These are phyloP conservation scores for Suillus subaureus DNA, from an alignment of 768 basidiomycete genomes.

Conservation along the genomic window DNA sequence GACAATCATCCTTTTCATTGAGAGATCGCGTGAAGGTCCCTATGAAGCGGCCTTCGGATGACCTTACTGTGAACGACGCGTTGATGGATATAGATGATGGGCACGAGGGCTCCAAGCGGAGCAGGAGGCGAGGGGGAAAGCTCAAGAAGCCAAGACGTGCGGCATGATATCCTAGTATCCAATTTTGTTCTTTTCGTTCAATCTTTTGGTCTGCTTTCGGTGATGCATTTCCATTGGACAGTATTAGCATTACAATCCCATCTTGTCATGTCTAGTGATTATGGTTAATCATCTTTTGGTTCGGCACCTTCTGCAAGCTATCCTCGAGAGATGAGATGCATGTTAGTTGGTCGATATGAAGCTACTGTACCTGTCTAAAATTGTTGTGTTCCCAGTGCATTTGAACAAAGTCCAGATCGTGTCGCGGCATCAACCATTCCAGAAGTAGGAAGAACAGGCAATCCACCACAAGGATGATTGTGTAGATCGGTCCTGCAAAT, in stretches of 20 bases:
- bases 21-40: conserved; percentile 42
- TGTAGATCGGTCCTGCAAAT: conserved; percentile 85
- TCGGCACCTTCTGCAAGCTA: conserved; percentile 17
- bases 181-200: background rate
- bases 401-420: conserved; percentile 74
- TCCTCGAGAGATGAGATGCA: background rate
- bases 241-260: conserved; percentile 2
- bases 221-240: conserved; percentile 10
- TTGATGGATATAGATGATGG: conserved; percentile 24
- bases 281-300: background rate
- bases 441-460: conserved; percentile 85
- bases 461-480: conserved; percentile 85
- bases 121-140: conserved; percentile 24
- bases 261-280: conserved; percentile 1
- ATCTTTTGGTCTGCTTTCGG: background rate
- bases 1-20: conserved; percentile 19
- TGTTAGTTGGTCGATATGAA: background rate
- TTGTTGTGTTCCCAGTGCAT: conserved; percentile 56
- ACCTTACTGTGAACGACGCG: conserved; percentile 22
- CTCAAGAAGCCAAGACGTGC: conserved; percentile 25
- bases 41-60: conserved; percentile 34
- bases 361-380: conserved; percentile 34
- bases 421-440: conserved; percentile 82
- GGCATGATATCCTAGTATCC: conserved; percentile 8
- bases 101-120: conserved; percentile 24